These are phyloP conservation scores for Rhodomyrtus psidioides DNA, from an alignment of 441 rosid species.

Conservation along the genomic window DNA sequence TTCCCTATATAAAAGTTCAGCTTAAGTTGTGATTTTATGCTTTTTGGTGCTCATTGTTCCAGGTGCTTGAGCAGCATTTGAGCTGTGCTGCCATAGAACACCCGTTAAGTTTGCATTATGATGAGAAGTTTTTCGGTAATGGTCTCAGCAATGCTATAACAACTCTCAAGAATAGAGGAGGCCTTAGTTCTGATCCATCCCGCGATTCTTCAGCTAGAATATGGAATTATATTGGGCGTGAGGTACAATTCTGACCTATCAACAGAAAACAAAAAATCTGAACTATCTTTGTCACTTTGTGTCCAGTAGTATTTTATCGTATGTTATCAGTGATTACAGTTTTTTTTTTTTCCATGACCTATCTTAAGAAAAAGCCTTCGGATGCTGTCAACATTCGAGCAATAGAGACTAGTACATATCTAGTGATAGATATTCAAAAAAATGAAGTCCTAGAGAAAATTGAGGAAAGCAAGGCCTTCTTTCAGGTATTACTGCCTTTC, in stretches of 20 bases:
- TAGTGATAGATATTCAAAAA: constrained; percentile 41
- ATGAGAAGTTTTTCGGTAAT: constrained; percentile 69
- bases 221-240: constrained; percentile 79
- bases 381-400: constrained; percentile 67
- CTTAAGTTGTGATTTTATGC: not conserved
- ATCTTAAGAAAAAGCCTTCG: constrained; percentile 58
- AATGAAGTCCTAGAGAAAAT: constrained; percentile 79
- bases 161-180: constrained; percentile 54
- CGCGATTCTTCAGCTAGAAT: constrained; percentile 46
- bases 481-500: constrained; percentile 43
- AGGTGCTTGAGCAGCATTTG: constrained; percentile 92
- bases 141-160: constrained; percentile 39
- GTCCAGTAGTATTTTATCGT: not conserved
- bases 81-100: constrained; percentile 84
- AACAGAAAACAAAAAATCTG: not conserved
- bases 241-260: constrained; percentile 34
- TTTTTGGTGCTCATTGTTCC: constrained; percentile 13
- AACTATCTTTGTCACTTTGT: not conserved
- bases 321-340: not conserved
- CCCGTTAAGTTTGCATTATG: constrained; percentile 65
- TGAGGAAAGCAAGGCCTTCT: constrained; percentile 96
- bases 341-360: not conserved
- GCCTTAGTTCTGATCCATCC: constrained; percentile 41
- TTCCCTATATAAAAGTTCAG: constrained; percentile 1
- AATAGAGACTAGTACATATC: constrained; percentile 66